phyloP scores from a whole-genome alignment of 257 asterid genomes.

The Pogostemon cablin region DNA sequence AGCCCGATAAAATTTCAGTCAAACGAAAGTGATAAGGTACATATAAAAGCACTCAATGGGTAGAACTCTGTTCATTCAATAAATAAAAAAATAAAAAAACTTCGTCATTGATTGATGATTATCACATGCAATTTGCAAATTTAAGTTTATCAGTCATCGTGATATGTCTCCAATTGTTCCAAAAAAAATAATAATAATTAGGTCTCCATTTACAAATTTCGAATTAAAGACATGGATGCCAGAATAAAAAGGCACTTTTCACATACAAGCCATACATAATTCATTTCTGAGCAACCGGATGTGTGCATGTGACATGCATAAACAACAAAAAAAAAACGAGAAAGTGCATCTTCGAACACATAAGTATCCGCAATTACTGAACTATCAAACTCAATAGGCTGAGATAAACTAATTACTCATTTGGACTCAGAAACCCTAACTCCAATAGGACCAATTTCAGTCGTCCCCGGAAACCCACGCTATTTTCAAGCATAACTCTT shows the following conservation, averaged over 20 bases:
- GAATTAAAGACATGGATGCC: not conserved
- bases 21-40: not conserved
- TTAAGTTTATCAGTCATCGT: not conserved
- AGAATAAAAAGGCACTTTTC: not conserved
- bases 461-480: not conserved
- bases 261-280: constrained; percentile 1
- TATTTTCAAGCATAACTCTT: constrained; percentile 10
- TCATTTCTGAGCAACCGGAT: constrained; percentile 24
- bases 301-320: constrained; percentile 29
- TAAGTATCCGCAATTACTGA: not conserved
- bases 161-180: too few species aligned
- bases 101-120: not conserved
- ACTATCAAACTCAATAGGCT: not conserved
- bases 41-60: not conserved
- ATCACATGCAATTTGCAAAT: constrained; percentile 12
- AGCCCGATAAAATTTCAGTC: constrained; percentile 31
- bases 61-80: too few species aligned
- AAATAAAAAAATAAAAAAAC: not conserved
- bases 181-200: too few species aligned
- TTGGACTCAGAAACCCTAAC: constrained; percentile 37
- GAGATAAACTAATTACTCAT: not conserved
- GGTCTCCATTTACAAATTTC: not conserved
- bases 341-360: not conserved
- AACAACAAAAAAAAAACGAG: constrained; percentile 18
- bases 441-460: constrained; percentile 14